Conservation (phyloP, 2,329 filamentous ascomycete species). For the Penicillium psychrosexuale region DNA sequence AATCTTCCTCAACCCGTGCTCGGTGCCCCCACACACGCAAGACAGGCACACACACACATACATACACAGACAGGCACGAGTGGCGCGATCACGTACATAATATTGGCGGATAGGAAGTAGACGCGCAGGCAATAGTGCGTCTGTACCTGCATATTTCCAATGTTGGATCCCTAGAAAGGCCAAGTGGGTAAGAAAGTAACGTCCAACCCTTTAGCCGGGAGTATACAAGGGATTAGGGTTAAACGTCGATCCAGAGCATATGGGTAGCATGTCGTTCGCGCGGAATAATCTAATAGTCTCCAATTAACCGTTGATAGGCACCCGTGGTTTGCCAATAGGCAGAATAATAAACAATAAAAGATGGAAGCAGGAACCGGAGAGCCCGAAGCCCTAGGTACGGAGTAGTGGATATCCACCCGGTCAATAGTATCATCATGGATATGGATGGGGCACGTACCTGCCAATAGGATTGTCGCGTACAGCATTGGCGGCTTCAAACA, state of each 20-base stretch:
- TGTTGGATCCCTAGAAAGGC: not conserved
- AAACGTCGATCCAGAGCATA: not conserved
- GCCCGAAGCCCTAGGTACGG: not conserved
- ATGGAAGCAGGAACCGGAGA: not conserved
- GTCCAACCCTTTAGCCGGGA: not conserved
- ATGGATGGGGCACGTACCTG: not conserved
- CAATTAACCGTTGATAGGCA: not conserved
- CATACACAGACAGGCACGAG: conserved; percentile 5
- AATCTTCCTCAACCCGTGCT: conserved; percentile 8
- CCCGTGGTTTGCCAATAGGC: not conserved
- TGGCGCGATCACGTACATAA: conserved; percentile 5
- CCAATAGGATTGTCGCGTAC: not conserved
- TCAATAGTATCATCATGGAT: not conserved
- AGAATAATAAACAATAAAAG: not conserved
- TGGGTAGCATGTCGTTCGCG: not conserved
- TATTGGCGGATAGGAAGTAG: not conserved
- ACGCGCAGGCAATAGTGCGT: not conserved
- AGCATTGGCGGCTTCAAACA: conserved; percentile 10
- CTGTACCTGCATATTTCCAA: conserved; percentile 5
- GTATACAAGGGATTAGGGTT: not conserved
- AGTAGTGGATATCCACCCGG: not conserved
- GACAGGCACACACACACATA: not conserved
- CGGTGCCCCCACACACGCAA: conserved; percentile 4
- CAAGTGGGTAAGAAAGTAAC: not conserved
- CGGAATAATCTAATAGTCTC: not conserved